phyloP scores from a whole-genome alignment of 495 filamentous ascomycete species.

The Penicillium mononematosum region DNA sequence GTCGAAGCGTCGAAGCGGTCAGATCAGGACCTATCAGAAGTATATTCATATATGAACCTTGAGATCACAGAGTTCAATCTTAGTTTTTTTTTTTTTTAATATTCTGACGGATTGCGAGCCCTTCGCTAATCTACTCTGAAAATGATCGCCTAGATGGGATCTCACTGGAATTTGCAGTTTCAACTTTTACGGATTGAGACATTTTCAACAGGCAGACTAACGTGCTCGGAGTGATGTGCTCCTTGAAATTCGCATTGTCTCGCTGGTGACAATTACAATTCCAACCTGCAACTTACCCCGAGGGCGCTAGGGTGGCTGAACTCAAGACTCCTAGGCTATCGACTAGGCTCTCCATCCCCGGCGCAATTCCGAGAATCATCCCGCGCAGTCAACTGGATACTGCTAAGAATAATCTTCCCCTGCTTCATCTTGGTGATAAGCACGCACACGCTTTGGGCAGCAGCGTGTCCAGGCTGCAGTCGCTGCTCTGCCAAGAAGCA shows the following conservation, averaged over 20 bases:
- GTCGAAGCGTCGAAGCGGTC: slow-evolving; percentile 22
- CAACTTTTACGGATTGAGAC: neutral
- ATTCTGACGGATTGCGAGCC: slow-evolving; percentile 13
- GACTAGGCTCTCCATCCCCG: slow-evolving; percentile 8
- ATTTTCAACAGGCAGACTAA: neutral
- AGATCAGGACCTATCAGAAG: slow-evolving; percentile 12
- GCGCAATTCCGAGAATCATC: slow-evolving; percentile 8
- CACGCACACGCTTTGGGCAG: slow-evolving; percentile 10
- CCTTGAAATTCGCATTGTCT: neutral
- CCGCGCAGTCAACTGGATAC: neutral
- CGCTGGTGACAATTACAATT: slow-evolving; percentile 1
- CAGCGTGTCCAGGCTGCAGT: neutral
- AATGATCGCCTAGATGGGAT: slow-evolving; percentile 1
- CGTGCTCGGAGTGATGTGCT: slow-evolving; percentile 3
- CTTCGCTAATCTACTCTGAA: slow-evolving; percentile 2
- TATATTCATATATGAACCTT: slow-evolving; percentile 1
- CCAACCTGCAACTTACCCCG: slow-evolving; percentile 20
- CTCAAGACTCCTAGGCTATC: slow-evolving; percentile 4
- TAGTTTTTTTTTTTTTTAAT: slow-evolving; percentile 17
- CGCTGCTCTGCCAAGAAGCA: slow-evolving; percentile 6
- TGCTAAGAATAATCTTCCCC: slow-evolving; percentile 9
- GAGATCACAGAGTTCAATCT: slow-evolving; percentile 22
- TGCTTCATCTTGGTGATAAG: slow-evolving; percentile 3
- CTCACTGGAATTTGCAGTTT: neutral
- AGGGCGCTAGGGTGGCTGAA: slow-evolving; percentile 29